A percentile compares a stretch with the other conserved stretches of the same genome.
Evolutionary conservation across 2,329 filamentous ascomycete species (phyloP).

Genomic region (Claviceps purpurea): DNA sequence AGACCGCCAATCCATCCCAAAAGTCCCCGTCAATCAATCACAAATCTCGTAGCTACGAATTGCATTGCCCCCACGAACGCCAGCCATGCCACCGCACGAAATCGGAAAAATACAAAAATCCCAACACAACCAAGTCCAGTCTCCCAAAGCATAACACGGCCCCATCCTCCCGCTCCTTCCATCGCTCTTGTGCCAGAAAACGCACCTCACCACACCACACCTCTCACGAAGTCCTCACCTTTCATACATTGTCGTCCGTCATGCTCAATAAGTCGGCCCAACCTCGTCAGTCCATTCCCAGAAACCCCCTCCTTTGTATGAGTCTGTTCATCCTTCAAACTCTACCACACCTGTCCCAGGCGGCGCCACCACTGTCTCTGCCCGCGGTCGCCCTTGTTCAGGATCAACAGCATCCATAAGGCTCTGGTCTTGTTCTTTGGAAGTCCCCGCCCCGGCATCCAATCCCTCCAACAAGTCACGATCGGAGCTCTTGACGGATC

Average conservation of each 20-base stretch:
- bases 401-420: conserved; percentile 21
- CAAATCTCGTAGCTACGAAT: not conserved
- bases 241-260: conserved; percentile 4
- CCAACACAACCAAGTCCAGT: not conserved
- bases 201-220: not conserved
- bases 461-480: conserved; percentile 60
- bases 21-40: too few species aligned
- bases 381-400: conserved; percentile 13
- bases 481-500: conserved; percentile 53
- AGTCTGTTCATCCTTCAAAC: conserved; percentile 24
- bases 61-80: not conserved
- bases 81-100: not conserved
- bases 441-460: conserved; percentile 52
- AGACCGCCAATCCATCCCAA: too few species aligned
- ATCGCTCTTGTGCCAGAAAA: not conserved
- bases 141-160: not conserved
- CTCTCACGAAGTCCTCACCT: not conserved
- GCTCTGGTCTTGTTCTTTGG: conserved; percentile 19
- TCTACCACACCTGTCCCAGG: conserved; percentile 26
- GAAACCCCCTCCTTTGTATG: not conserved
- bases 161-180: not conserved
- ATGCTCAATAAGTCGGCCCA: conserved; percentile 2
- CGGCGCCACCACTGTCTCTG: conserved; percentile 15
- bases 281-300: not conserved
- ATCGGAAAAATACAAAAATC: not conserved